A percentile compares a stretch with the other conserved stretches of the same genome.
Conservation (phyloP, 768 basidiomycete genomes). For the Termitomyces sp. region DNA sequence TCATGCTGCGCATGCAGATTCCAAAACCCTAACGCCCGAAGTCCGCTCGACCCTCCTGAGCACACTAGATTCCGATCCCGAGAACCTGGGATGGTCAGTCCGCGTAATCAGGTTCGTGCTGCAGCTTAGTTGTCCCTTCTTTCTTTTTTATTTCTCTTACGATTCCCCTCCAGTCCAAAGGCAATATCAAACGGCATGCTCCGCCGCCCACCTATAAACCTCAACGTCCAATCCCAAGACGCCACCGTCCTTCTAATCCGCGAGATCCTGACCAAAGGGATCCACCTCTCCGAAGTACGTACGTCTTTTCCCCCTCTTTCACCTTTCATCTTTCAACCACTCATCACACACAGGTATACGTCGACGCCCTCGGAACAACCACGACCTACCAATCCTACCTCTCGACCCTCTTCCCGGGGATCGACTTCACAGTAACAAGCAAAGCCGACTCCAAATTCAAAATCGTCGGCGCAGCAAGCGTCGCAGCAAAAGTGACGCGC, state of each 20-base stretch:
- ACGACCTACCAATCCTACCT: constrained; percentile 84
- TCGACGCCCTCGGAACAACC: constrained; percentile 91
- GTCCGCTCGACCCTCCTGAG: constrained; percentile 63
- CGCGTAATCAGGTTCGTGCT: constrained; percentile 77
- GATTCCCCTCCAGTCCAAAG: constrained; percentile 62
- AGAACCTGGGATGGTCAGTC: constrained; percentile 80
- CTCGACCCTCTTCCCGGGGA: constrained; percentile 75
- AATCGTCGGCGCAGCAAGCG: constrained; percentile 95
- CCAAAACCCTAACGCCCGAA: constrained; percentile 81
- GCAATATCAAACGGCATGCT: constrained; percentile 94
- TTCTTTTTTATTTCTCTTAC: too few relatives aligned
- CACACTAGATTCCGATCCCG: constrained; percentile 66
- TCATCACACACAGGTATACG: constrained; percentile 69
- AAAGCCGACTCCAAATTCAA: constrained; percentile 98
- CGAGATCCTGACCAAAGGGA: constrained; percentile 77
- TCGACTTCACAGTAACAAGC: constrained; percentile 83
- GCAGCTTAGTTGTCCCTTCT: too few relatives aligned
- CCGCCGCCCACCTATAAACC: constrained; percentile 74
- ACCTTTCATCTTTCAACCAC: neutral
- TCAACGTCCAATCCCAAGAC: constrained; percentile 86
- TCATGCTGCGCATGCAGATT: constrained; percentile 72
- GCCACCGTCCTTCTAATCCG: constrained; percentile 89
- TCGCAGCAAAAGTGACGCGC: constrained; percentile 96
- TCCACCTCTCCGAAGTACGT: constrained; percentile 81
- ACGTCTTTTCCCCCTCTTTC: constrained; percentile 5